These are phyloP conservation scores for Malassezia cuniculi DNA, from an alignment of 1,284 basidiomycete species.

Conservation along the genomic window DNA sequence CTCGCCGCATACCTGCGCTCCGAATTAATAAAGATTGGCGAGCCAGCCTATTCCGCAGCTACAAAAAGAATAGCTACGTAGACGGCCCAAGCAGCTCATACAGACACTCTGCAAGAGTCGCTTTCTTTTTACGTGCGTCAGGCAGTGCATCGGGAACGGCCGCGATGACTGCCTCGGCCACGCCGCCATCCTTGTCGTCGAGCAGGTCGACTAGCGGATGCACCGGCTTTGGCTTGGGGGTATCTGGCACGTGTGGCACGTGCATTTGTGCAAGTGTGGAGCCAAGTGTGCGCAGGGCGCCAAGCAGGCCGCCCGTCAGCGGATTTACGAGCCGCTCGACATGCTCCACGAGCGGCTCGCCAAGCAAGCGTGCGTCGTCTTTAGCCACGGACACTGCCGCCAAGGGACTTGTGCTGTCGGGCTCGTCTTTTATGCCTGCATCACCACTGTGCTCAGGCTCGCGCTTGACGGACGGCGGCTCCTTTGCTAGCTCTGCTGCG, in stretches of 20 bases:
- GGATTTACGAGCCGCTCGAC: conserved; percentile 5
- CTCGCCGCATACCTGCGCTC: conserved; percentile 13
- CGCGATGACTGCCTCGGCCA: conserved; percentile 1
- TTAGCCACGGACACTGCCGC: background rate
- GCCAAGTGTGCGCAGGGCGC: background rate
- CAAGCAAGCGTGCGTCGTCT: background rate
- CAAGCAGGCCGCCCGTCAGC: conserved; percentile 7
- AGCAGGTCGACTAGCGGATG: conserved; percentile 4
- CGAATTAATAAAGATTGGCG: conserved; percentile 10
- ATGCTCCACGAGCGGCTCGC: conserved; percentile 5
- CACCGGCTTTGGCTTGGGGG: background rate
- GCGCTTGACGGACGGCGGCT: background rate
- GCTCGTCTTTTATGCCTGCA: background rate
- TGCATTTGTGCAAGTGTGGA: background rate
- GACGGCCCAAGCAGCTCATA: background rate
- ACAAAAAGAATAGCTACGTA: background rate
- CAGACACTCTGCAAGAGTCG: too few species aligned
- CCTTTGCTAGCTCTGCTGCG: conserved; percentile 3
- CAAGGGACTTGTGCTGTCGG: background rate
- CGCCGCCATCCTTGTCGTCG: conserved; percentile 4
- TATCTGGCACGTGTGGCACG: background rate
- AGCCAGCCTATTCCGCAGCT: background rate
- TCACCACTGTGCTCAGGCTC: too few species aligned
- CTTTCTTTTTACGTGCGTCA: background rate
- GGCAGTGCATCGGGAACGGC: conserved; percentile 1